Base-by-base conservation (phyloP, 2,329 filamentous ascomycete genomes). In the Aspergillus sp. region DNA sequence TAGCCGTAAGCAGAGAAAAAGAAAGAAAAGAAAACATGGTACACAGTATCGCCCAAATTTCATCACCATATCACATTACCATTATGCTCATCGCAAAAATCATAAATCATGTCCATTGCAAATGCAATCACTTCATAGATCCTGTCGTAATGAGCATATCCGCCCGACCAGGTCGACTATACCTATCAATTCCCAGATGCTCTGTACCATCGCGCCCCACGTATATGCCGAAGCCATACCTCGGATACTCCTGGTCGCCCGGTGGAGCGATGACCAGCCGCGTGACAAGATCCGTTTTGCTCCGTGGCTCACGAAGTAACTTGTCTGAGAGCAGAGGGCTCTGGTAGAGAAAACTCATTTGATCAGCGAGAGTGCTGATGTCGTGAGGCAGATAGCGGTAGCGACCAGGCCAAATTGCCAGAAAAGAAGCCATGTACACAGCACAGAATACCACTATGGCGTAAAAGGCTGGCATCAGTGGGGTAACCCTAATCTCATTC, bases 341-440 rank as follows among this genome's bases (percentile, higher is more conserved):
- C 67, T 89, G 88, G 62, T 91, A 87, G 47, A 94, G 82, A 73
- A 94, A 93, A 71, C 87, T 89, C 68, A 96, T 84, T 23, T 93
- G 82, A 73, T 93, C 92, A 1, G 91, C 90, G 19, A 96, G 82
- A 51, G 85, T 91, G 63, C 84, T 85, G 46, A 91, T 87, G 5
- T 84, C 83, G 72, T 96, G 92, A 0, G 92, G 92, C 1, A 96
- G 84, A 47, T 88, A 86, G 45, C 83, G 80, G 47, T 81, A 78
- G 15, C 91, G 84, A 13, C 81, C 78, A 0, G 89, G 89, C 68
- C 90, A 79, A 60, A 92, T 78, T 6, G 85, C 76, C 47, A 85
- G 72, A 54, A 94, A 81, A 13, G 84, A 87, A n/a, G 87, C 67
- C 11, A 89, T 81, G 77, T 91, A 94, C 25, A 96, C 76, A 25